Evolutionary conservation across 768 basidiomycete genomes (phyloP).

Genomic region (Xerocomellus chrysenteron): DNA sequence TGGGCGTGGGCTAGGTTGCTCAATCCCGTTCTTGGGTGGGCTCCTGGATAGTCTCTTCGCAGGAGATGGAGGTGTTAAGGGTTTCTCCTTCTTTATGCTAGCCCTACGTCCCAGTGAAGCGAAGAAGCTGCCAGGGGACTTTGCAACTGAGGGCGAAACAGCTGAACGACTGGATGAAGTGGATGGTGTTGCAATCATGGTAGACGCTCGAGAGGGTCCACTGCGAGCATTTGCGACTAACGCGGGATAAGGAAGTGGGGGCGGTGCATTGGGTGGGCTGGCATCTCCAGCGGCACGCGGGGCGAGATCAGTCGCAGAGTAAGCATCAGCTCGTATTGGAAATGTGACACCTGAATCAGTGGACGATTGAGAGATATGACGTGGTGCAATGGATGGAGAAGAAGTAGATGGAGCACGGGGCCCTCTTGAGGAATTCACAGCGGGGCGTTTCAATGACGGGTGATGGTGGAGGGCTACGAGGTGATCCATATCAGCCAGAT

Average conservation of each 20-base stretch:
- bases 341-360: slow-evolving; percentile 77
- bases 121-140: slow-evolving; percentile 63
- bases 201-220: slow-evolving; percentile 30
- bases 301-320: slow-evolving; percentile 72
- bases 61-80: slow-evolving; percentile 32
- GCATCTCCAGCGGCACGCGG: slow-evolving; percentile 45
- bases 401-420: slow-evolving; percentile 37
- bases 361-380: slow-evolving; percentile 71
- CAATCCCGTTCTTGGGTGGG: slow-evolving; percentile 29
- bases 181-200: slow-evolving; percentile 39
- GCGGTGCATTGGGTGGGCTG: slow-evolving; percentile 53
- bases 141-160: slow-evolving; percentile 40
- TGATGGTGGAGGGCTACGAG: slow-evolving; percentile 21
- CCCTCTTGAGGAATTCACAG: slow-evolving; percentile 20
- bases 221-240: slow-evolving; percentile 43
- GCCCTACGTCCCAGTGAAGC: slow-evolving; percentile 71
- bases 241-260: slow-evolving; percentile 73
- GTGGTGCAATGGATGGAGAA: slow-evolving; percentile 51
- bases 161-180: slow-evolving; percentile 49
- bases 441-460: slow-evolving; percentile 28
- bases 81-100: slow-evolving; percentile 47
- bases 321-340: slow-evolving; percentile 76
- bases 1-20: slow-evolving; percentile 30
- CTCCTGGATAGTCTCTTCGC: slow-evolving; percentile 38
- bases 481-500: slow-evolving; percentile 3